Conservation (phyloP, 2,329 filamentous ascomycete species). For the Aureobasidium sp. region DNA sequence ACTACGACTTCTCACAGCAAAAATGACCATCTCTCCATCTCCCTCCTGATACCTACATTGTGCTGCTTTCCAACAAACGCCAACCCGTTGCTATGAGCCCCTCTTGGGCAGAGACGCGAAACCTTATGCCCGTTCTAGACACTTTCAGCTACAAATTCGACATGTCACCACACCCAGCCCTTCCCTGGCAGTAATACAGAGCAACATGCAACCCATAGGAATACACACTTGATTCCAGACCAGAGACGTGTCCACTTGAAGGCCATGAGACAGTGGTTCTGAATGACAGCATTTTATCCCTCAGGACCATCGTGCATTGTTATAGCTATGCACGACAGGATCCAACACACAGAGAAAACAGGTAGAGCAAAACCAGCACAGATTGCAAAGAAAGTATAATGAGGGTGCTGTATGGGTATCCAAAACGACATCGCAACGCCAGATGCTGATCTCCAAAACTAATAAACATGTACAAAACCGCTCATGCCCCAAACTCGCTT, state of each 20-base stretch:
- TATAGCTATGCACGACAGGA: not conserved
- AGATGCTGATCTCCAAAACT: not conserved
- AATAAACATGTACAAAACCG: not conserved
- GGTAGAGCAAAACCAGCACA: not conserved
- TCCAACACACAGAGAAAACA: not conserved
- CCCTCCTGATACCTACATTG: not conserved
- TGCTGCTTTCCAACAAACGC: not conserved
- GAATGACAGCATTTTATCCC: not conserved
- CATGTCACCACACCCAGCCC: not conserved
- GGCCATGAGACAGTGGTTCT: not conserved
- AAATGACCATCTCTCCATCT: not conserved
- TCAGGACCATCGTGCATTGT: not conserved
- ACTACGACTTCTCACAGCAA: too few relatives aligned
- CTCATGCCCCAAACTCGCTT: not conserved
- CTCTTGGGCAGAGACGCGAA: not conserved
- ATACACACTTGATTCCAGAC: too few relatives aligned
- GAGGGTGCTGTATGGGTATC: not conserved
- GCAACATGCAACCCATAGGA: too few relatives aligned
- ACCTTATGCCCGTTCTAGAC: slow-evolving; percentile 1
- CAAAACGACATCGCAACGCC: not conserved
- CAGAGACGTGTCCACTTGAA: not conserved
- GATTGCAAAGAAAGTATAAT: not conserved
- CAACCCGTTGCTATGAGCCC: not conserved
- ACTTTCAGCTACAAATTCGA: not conserved
- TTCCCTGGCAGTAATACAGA: not conserved